These are phyloP conservation scores for Clarireedia hainanense DNA, from an alignment of 2,329 filamentous ascomycete species.

Conservation along the genomic window DNA sequence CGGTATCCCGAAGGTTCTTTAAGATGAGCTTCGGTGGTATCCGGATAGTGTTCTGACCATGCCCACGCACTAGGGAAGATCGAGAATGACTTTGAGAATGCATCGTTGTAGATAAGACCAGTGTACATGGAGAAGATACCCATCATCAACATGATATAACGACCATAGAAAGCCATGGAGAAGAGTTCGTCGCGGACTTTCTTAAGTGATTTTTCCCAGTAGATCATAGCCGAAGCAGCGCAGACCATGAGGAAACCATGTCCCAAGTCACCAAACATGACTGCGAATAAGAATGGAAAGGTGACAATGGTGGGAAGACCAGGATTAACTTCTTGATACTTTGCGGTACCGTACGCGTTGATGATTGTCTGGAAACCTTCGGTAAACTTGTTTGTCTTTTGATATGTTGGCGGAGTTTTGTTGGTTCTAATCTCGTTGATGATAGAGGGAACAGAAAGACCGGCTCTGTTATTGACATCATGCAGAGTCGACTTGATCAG, in stretches of 20 bases:
- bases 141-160: slow-evolving; percentile 99
- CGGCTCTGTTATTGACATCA: slow-evolving; percentile 92
- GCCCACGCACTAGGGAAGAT: slow-evolving; percentile 87
- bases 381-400: slow-evolving; percentile 98
- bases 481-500: slow-evolving; percentile 89
- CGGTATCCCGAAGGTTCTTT: slow-evolving; percentile 56
- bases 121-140: slow-evolving; percentile 95
- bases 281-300: slow-evolving; percentile 98
- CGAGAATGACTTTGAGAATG: slow-evolving; percentile 88
- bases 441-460: slow-evolving; percentile 94
- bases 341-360: slow-evolving; percentile 94
- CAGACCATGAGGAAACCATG: slow-evolving; percentile 85
- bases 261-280: slow-evolving; percentile 99
- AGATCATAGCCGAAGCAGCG: slow-evolving; percentile 85
- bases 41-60: slow-evolving; percentile 58
- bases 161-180: slow-evolving; percentile 97
- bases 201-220: slow-evolving; percentile 87
- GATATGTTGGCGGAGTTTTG: slow-evolving; percentile 94
- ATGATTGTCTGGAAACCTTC: slow-evolving; percentile 98
- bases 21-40: slow-evolving; percentile 58
- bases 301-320: slow-evolving; percentile 92
- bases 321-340: slow-evolving; percentile 95
- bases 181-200: slow-evolving; percentile 93
- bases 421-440: slow-evolving; percentile 97
- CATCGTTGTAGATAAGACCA: slow-evolving; percentile 94